Percentiles rank a stretch among this genome's conserved stretches.
These are phyloP conservation scores for Bacidia rubella DNA, from an alignment of 495 filamentous ascomycete species.

Conservation along the genomic window DNA sequence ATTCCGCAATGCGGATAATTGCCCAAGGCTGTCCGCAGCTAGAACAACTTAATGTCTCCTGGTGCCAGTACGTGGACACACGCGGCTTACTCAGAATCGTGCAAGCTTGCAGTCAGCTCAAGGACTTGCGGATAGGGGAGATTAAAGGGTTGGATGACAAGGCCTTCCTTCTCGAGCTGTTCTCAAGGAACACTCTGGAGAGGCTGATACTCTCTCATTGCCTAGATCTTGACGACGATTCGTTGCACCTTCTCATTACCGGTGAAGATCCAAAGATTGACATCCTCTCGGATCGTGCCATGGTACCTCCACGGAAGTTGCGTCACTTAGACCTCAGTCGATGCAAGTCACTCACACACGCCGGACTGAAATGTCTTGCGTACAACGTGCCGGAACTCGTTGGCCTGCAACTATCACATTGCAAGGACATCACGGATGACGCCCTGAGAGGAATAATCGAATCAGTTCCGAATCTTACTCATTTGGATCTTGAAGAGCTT, in stretches of 20 bases:
- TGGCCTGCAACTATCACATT: constrained; percentile 67
- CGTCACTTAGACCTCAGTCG: constrained; percentile 76
- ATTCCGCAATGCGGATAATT: constrained; percentile 77
- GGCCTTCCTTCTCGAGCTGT: constrained; percentile 56
- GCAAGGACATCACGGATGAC: constrained; percentile 55
- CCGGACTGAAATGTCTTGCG: constrained; percentile 51
- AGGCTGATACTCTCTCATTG: constrained; percentile 67
- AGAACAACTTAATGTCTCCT: constrained; percentile 74
- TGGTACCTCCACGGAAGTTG: constrained; percentile 66
- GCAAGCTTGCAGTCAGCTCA: constrained; percentile 54
- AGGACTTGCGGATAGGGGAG: constrained; percentile 73
- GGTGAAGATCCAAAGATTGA: constrained; percentile 65
- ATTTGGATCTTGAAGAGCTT: constrained; percentile 83
- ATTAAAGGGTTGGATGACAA: constrained; percentile 62
- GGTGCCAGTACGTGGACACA: constrained; percentile 79
- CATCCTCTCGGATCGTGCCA: constrained; percentile 55
- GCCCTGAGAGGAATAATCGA: constrained; percentile 59
- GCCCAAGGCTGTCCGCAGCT: constrained; percentile 69
- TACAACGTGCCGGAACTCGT: constrained; percentile 66
- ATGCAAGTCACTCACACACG: constrained; percentile 58
- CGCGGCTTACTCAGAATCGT: constrained; percentile 64
- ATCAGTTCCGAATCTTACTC: constrained; percentile 61
- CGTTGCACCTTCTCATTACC: constrained; percentile 56
- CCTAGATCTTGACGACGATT: constrained; percentile 57
- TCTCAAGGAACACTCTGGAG: constrained; percentile 66